Conservation (phyloP, 2,329 filamentous ascomycete genomes). For the Microdochium nivale region DNA sequence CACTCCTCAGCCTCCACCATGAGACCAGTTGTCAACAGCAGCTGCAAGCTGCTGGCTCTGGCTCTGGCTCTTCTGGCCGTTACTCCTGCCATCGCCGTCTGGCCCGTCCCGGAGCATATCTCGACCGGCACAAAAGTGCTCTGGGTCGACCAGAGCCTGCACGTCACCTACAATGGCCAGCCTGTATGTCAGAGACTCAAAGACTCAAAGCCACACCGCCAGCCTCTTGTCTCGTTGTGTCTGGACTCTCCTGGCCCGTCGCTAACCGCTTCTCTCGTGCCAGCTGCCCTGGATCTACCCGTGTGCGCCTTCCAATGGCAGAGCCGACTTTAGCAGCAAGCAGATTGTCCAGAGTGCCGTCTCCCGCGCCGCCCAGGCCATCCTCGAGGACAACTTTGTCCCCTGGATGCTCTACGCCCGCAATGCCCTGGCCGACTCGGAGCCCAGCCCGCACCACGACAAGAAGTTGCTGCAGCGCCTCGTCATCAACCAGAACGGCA, state of each 20-base stretch:
- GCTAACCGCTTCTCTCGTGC: slow-evolving; percentile 19
- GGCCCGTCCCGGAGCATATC: slow-evolving; percentile 45
- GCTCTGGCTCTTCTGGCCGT: slow-evolving; percentile 19
- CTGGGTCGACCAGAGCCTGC: slow-evolving; percentile 42
- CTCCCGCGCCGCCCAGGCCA: slow-evolving; percentile 49
- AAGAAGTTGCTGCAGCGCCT: slow-evolving; percentile 50
- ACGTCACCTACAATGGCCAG: slow-evolving; percentile 50
- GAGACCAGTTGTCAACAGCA: neutral
- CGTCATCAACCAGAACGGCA: slow-evolving; percentile 48
- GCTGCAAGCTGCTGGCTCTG: neutral
- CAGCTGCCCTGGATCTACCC: slow-evolving; percentile 41
- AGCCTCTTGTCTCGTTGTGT: neutral
- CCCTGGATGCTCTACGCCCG: slow-evolving; percentile 71
- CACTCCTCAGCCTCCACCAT: neutral
- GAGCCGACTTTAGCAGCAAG: slow-evolving; percentile 33
- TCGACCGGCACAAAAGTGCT: slow-evolving; percentile 42
- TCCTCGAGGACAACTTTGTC: slow-evolving; percentile 61
- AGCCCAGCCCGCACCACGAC: slow-evolving; percentile 41
- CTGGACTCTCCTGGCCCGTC: neutral
- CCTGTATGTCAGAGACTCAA: slow-evolving; percentile 34
- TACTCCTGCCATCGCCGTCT: slow-evolving; percentile 40
- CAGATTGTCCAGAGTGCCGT: slow-evolving; percentile 48
- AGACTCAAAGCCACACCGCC: neutral
- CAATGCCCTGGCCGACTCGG: slow-evolving; percentile 46
- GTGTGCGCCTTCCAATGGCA: slow-evolving; percentile 28